These are phyloP conservation scores for Yarrowia sp. DNA, from an alignment of 805 yeast genomes.

Conservation along the genomic window DNA sequence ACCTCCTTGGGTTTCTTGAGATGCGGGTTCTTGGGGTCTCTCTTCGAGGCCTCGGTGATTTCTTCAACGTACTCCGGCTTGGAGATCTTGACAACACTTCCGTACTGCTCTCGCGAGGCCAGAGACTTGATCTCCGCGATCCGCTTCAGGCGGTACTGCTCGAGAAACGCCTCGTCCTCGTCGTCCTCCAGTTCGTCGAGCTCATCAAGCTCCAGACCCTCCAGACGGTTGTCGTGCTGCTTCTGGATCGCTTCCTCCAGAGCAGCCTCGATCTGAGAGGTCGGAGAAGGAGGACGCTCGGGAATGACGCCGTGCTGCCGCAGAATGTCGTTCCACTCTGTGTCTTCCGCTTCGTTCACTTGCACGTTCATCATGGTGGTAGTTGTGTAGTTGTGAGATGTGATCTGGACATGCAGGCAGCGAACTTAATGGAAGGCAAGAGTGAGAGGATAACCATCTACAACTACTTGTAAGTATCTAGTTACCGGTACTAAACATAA, in stretches of 20 bases:
- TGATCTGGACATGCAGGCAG: neutral
- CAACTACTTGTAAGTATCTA: too few species aligned
- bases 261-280: slow-evolving; percentile 82
- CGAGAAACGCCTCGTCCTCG: slow-evolving; percentile 72
- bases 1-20: neutral
- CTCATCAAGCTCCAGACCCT: slow-evolving; percentile 72
- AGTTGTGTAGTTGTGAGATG: neutral
- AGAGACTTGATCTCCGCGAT: slow-evolving; percentile 67
- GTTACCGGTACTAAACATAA: too few species aligned
- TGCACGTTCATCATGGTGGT: slow-evolving; percentile 50
- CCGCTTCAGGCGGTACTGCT: slow-evolving; percentile 72
- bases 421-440: too few species aligned
- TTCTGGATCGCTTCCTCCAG: slow-evolving; percentile 73
- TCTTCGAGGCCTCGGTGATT: slow-evolving; percentile 71
- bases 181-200: slow-evolving; percentile 86
- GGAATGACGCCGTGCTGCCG: slow-evolving; percentile 91
- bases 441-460: too few species aligned
- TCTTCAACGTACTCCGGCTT: slow-evolving; percentile 87
- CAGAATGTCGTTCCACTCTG: slow-evolving; percentile 97
- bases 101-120: slow-evolving; percentile 59
- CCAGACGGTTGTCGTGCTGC: slow-evolving; percentile 82
- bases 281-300: slow-evolving; percentile 83
- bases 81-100: slow-evolving; percentile 70
- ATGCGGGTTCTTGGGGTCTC: slow-evolving; percentile 17
- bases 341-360: slow-evolving; percentile 93